A percentile compares a stretch with the other conserved stretches of the same genome.
phyloP scores from a whole-genome alignment of 2,329 filamentous ascomycete genomes.

The Ophiostoma perfectum region DNA sequence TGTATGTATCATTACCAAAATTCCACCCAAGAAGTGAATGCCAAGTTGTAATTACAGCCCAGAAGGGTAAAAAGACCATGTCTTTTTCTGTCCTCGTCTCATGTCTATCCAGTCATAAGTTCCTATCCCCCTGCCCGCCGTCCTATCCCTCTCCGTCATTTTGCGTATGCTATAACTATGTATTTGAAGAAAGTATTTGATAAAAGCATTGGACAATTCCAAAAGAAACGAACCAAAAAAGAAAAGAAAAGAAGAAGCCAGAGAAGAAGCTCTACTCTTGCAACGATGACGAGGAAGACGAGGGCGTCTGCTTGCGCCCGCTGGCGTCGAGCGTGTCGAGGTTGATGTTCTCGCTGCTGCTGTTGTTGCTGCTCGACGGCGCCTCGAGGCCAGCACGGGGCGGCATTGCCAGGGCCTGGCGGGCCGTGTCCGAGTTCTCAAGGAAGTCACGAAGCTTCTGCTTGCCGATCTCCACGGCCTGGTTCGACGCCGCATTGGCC shows the following conservation, averaged over 20 bases:
- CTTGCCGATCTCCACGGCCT: slow-evolving; percentile 88
- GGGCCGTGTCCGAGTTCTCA: slow-evolving; percentile 76
- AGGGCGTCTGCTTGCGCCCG: slow-evolving; percentile 49
- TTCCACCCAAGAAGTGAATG: neutral
- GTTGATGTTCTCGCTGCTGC: slow-evolving; percentile 46
- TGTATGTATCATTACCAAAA: too few relatives aligned
- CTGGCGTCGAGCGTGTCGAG: slow-evolving; percentile 56
- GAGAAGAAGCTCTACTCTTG: slow-evolving; percentile 40
- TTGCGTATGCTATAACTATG: slow-evolving; percentile 3
- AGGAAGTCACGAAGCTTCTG: slow-evolving; percentile 86
- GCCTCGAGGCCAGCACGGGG: slow-evolving; percentile 33
- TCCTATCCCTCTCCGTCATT: slow-evolving; percentile 3
- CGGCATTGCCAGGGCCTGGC: slow-evolving; percentile 76
- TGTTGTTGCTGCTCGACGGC: slow-evolving; percentile 17
- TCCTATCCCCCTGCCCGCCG: neutral
- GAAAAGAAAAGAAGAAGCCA: neutral
- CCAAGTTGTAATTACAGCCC: neutral
- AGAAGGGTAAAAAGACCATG: neutral
- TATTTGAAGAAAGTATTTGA: neutral
- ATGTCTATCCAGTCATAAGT: slow-evolving; percentile 11
- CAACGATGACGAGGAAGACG: slow-evolving; percentile 28
- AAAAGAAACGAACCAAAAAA: neutral
- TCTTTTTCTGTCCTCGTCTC: neutral
- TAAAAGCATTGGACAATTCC: neutral
- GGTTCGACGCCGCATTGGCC: slow-evolving; percentile 78